Evolutionary conservation across 129 eudicot genomes (phyloP), one percentile per base, ranked within the genome.

Genomic region (Centella asiatica): DNA sequence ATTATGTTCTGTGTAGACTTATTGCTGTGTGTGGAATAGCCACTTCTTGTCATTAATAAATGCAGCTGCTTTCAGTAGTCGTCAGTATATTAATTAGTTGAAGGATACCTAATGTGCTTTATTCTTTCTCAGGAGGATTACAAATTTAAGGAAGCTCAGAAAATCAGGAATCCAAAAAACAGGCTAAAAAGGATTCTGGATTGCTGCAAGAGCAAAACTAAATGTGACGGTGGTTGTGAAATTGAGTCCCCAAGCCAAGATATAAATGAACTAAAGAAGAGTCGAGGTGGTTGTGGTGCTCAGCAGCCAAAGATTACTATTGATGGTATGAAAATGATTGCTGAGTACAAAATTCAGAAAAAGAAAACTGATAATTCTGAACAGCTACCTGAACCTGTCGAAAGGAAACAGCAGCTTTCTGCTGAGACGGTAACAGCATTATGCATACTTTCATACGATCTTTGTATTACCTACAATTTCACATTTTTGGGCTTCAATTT

Each of bases 361-460:
- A 93, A 93, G 83, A 93, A 85, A 76, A 83, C 37, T 76, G 99
- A 87, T 57, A 96, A 93, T 50, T 69, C 82, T 32, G 99, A 93
- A 58, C 99, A 93, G 80, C 77, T 93, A 47, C 99, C 99, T 44
- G 99, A 93, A 74, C 99, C 99, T 3, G 99, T 85, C 58, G 99
- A 93, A 75, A 77, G 99, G 62, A 85, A 85, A 62, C 99, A 93
- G 48, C 82, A 72, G 54, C 95, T 93, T 63, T 75, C 99, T 69
- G 99, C 99, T 11, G 99, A 93, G 75, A 93, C 80, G 84, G 99
- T 87, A 78, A 54, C 15, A 18, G 65, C 61, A 60, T 49, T 60
- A n/a, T 50, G 11, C 63, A 27, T 28, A 28, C 22, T 20, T 53
- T 24, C 22, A 36, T 18, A n/a, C n/a, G n/a, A n/a, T n/a, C n/a